Base-by-base conservation (phyloP, 495 filamentous ascomycete species). In the Neurospora sp. region DNA sequence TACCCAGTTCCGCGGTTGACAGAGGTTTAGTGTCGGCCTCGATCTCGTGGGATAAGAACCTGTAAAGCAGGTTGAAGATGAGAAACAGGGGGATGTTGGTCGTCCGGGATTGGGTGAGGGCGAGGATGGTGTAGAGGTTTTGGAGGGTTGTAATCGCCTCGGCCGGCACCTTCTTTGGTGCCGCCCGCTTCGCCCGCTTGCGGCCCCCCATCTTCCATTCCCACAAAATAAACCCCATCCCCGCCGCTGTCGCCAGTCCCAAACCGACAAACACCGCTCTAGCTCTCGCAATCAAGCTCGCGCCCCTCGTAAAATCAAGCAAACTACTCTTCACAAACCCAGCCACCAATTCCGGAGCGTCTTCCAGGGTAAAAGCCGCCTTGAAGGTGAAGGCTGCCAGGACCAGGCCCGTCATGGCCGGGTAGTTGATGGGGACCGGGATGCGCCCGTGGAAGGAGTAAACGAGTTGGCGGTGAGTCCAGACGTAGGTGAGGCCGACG, bases 61-160 rank as follows among this genome's bases (percentile, higher is more conserved):
- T 78, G 72, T 86, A 82, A 69, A 90, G 87, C 15, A 90, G 45
- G 45, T 90, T 85, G 79, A 94, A 92, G 19, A 96, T 76, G 34
- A 96, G 83, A 79, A 96, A 93, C 34, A 97, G 86, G 0, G 96
- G 96, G 66, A 94, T 88, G 78, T 96, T 97, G 17, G 91, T 90
- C 21, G 89, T 87, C 69, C 92, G 88, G 7, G 93, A 93, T 82
- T 99, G 94, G 5, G 94, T 98, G 48, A 97, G 85, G 37, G 97
- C 86, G 74, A 98, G 91, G 39, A 97, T 83, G 38, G 89, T 90
- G 62, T 94, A 85, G 37, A 94, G 81, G 75, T 92, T 86, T 76
- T 94, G 92, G 42, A 93, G 72, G 9, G 81, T 82, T 10, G 77
- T 75, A 69, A 83, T 82, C 31, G 83, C 83, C 79, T 71, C 71